Evolutionary conservation across 495 filamentous ascomycete genomes (phyloP).

Genomic region (Staphylotrichum tortipilum): DNA sequence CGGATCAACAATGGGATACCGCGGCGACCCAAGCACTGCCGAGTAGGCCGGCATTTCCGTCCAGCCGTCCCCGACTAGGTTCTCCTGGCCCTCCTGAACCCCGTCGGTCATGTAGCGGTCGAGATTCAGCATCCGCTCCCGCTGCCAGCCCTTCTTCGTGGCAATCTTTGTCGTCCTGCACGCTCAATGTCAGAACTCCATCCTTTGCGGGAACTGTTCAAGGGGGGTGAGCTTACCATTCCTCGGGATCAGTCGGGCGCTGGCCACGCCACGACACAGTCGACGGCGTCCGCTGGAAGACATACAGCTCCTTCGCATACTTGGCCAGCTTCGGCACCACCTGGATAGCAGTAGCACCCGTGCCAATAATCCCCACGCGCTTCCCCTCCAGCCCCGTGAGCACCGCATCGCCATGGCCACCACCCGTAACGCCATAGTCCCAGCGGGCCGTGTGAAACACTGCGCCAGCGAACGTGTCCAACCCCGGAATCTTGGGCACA

Average conservation of each 20-base stretch:
- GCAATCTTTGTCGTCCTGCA: constrained; percentile 29
- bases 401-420: constrained; percentile 32
- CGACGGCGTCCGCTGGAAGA: constrained; percentile 50
- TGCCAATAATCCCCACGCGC: constrained; percentile 46
- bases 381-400: constrained; percentile 43
- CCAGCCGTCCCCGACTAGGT: constrained; percentile 40
- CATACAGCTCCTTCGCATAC: constrained; percentile 43
- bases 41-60: constrained; percentile 22
- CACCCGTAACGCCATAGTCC: constrained; percentile 48
- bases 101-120: constrained; percentile 21
- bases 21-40: constrained; percentile 21
- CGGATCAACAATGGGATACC: constrained; percentile 17
- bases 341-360: constrained; percentile 49
- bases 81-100: constrained; percentile 15
- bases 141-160: constrained; percentile 37
- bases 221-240: constrained; percentile 21
- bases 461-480: constrained; percentile 38
- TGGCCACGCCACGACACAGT: constrained; percentile 42
- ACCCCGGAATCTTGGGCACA: constrained; percentile 34
- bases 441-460: constrained; percentile 48
- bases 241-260: constrained; percentile 37
- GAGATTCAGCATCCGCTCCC: constrained; percentile 30
- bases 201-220: accelerated
- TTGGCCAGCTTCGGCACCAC: constrained; percentile 42
- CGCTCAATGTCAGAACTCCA: neutral